Evolutionary conservation across 805 yeast species (phyloP), one percentile per base, ranked within the genome.

Genomic region (Maudiozyma bulderi): DNA sequence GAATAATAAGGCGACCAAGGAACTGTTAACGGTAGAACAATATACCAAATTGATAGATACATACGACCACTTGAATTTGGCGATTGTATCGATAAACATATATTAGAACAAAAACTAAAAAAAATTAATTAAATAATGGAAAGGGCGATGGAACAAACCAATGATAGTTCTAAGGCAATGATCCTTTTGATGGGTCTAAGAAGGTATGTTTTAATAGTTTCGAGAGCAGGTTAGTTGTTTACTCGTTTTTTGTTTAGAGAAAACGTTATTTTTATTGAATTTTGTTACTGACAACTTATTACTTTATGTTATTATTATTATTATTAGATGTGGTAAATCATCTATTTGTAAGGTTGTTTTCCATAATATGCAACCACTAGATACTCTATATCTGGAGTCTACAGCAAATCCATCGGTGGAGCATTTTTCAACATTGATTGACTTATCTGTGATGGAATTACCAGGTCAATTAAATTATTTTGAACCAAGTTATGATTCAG

Each of bases 321-420:
- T 9, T 37, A 26, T 29, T 3, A 72, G 86, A 63, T 86, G 91
- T 20, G 99, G 99, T 11, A 93, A 93, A 67, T 87, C 96, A 8
- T 89, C 97, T 3, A 93, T 93, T 33, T 83, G 96, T 60, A 89
- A 91, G 62, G 98, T 93, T 11, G 95, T 93, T 1, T 93, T 93
- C 67, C 96, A 91, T 65, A 86, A 87, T 62, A 88, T 93, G 95
- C 95, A 86, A 61, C 97, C 99, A 1, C 72, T 89, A 52, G 97
- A 91, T 60, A 90, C 98, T 0, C 67, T 91, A 43, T 91, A 91
- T 60, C 69, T 93, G 48, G 98, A 91, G 57, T 81, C 90, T 46
- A 91, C 99, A 0, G 78, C 95, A 2, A 85, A 82, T 59, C 96
- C 96, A 4, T 85, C 95, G 3, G 76, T 84, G 11, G 96, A 89